Evolutionary conservation across 371 early-diverging fungal species (phyloP).

Genomic region (Rhizopus sp.): DNA sequence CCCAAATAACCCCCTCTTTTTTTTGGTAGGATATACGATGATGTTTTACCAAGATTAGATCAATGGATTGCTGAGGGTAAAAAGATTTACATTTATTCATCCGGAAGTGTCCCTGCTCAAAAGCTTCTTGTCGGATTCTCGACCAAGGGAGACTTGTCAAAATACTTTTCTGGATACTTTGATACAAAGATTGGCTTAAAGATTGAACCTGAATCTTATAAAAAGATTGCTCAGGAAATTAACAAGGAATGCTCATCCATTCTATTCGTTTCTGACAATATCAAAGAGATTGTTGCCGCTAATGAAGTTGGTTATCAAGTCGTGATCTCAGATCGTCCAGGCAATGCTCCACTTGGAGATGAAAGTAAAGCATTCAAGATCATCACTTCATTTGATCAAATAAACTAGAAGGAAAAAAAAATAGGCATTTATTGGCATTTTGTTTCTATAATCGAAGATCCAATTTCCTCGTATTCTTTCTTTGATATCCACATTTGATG

Average conservation of each 20-base stretch:
- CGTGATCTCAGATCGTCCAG: constrained; percentile 74
- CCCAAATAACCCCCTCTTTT: background rate
- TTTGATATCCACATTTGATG: constrained; percentile 97
- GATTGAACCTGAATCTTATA: constrained; percentile 67
- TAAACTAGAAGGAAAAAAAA: constrained; percentile 16
- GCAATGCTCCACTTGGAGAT: constrained; percentile 65
- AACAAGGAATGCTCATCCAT: constrained; percentile 53
- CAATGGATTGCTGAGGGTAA: constrained; percentile 64
- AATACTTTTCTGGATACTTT: constrained; percentile 82
- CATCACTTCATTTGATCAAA: constrained; percentile 44
- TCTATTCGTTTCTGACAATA: constrained; percentile 87
- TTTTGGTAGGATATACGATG: constrained; percentile 70
- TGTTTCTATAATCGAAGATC: constrained; percentile 83
- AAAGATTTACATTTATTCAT: constrained; percentile 89
- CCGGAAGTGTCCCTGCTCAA: constrained; percentile 91
- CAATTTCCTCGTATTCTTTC: constrained; percentile 92
- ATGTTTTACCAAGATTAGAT: constrained; percentile 78
- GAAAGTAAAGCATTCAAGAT: constrained; percentile 37
- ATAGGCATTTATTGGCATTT: constrained; percentile 65
- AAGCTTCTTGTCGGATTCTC: constrained; percentile 86
- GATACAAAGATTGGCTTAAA: constrained; percentile 89
- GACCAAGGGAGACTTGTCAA: constrained; percentile 78
- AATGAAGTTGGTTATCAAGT: constrained; percentile 72
- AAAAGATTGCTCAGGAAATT: constrained; percentile 72
- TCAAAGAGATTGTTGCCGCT: constrained; percentile 85